phyloP scores from a whole-genome alignment of 2,329 filamentous ascomycete genomes.

The Stachybotrys chlorohalonatus region DNA sequence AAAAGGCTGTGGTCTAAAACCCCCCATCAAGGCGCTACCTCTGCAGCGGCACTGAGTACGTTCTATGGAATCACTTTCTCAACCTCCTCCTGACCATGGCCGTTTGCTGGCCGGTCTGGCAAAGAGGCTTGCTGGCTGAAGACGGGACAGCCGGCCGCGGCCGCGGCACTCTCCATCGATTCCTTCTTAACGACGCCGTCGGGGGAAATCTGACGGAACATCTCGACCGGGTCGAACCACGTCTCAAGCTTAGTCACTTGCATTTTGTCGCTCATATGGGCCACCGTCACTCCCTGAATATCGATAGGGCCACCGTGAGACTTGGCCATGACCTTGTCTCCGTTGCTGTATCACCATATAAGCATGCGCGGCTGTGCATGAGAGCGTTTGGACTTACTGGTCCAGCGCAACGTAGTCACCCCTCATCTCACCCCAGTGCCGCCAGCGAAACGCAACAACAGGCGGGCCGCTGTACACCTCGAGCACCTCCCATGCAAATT shows the following conservation, averaged over 20 bases:
- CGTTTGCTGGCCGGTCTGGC: not conserved
- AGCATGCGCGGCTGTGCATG: not conserved
- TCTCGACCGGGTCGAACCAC: constrained; percentile 57
- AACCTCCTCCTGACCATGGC: not conserved
- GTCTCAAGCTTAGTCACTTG: constrained; percentile 50
- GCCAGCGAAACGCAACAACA: constrained; percentile 53
- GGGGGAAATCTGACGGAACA: constrained; percentile 52
- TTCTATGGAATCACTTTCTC: no score
- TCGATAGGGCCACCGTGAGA: constrained; percentile 53
- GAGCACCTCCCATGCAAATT: constrained; percentile 61
- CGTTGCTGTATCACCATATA: constrained; percentile 32
- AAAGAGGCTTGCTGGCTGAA: not conserved
- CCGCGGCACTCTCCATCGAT: not conserved
- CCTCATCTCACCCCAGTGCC: constrained; percentile 60
- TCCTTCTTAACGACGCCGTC: not conserved
- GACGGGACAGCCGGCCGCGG: not conserved
- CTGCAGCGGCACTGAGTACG: no score
- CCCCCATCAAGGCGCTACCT: no score
- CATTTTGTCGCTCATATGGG: constrained; percentile 50
- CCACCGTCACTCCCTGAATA: constrained; percentile 54
- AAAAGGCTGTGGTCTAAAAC: no score
- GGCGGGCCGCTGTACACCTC: constrained; percentile 60
- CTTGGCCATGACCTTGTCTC: constrained; percentile 53
- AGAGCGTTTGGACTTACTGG: constrained; percentile 34
- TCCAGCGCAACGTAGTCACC: constrained; percentile 58